Base-by-base conservation (phyloP, 495 filamentous ascomycete species). In the Neurospora sp. region DNA sequence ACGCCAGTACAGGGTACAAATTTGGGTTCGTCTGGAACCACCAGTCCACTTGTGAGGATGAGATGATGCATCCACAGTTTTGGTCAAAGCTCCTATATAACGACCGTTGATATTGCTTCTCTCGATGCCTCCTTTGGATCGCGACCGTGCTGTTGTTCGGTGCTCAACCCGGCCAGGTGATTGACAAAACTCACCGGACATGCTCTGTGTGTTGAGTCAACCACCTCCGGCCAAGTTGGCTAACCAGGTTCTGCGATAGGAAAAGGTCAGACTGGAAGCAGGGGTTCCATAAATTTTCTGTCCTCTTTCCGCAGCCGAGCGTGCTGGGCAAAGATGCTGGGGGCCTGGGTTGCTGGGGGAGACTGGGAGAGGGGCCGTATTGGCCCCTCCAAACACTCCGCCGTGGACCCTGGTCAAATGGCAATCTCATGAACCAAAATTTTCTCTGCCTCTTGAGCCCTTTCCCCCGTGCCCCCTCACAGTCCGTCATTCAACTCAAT, bases 261-360 rank as follows among this genome's bases (percentile, higher is more conserved):
- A 59, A 71, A 39, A 46, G 31, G 59, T 39, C 59, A n/a, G n/a
- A 70, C 38, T 69, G 65, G 59, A 44, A 38, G 39, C 69, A 69
- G 70, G 73, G 75, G 69, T 46, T 70, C 20, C 71, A 70, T 74
- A 71, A 71, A 72, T 71, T 76, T 78, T 77, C 71, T 78, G 81
- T 77, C 77, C 79, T 74, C 79, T 78, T 78, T 78, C 76, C 79
- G 81, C 79, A 84, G 81, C 82, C 82, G 82, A 85, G 82, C 79
- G 79, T 80, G 81, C 81, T 83, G 78, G 82, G 81, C 76, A 77
- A 76, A 77, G 53, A 46, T 71, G 70, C 27, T 44, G 70, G 53
- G 42, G 35, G 31, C 7, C 35, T 53, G 42, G 76, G 74, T 44
- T 44, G 53, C 73, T 42, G 61, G 74, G 53, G 12, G 12, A 7